These are phyloP conservation scores for Fragosphaeria purpurea DNA, from an alignment of 2,329 filamentous ascomycete species.

Conservation along the genomic window DNA sequence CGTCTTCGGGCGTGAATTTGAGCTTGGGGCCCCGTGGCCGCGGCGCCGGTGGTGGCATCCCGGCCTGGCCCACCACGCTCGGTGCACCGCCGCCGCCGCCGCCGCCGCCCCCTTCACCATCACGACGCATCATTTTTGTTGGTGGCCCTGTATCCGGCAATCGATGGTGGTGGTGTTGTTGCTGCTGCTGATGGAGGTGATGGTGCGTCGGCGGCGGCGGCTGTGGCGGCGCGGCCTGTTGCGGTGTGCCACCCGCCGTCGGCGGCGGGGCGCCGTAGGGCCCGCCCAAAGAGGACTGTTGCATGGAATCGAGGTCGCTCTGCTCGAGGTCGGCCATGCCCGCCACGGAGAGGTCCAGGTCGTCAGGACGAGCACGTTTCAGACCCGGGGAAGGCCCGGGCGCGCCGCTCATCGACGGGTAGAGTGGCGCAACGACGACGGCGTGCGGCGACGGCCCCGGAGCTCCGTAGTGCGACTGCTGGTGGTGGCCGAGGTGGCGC, in stretches of 20 bases:
- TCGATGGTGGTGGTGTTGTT: constrained; percentile 65
- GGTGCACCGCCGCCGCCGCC: constrained; percentile 49
- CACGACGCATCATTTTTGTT: constrained; percentile 54
- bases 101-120: constrained; percentile 34
- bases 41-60: constrained; percentile 77
- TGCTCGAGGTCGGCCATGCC: constrained; percentile 44
- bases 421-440: constrained; percentile 38
- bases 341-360: constrained; percentile 45
- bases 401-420: constrained; percentile 30
- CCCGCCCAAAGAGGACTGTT: constrained; percentile 41
- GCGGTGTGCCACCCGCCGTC: not conserved
- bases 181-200: not conserved
- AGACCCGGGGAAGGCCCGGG: constrained; percentile 21
- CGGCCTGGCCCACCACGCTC: constrained; percentile 76
- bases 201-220: constrained; percentile 33
- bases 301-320: constrained; percentile 44
- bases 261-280: constrained; percentile 29
- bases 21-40: constrained; percentile 79
- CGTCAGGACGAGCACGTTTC: constrained; percentile 48
- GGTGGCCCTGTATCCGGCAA: constrained; percentile 63
- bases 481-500: constrained; percentile 36
- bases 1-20: constrained; percentile 89
- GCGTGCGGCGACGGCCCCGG: constrained; percentile 33
- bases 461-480: constrained; percentile 43
- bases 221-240: constrained; percentile 15